These are phyloP conservation scores for Neurospora sp. DNA, from an alignment of 495 filamentous ascomycete genomes.

Conservation along the genomic window DNA sequence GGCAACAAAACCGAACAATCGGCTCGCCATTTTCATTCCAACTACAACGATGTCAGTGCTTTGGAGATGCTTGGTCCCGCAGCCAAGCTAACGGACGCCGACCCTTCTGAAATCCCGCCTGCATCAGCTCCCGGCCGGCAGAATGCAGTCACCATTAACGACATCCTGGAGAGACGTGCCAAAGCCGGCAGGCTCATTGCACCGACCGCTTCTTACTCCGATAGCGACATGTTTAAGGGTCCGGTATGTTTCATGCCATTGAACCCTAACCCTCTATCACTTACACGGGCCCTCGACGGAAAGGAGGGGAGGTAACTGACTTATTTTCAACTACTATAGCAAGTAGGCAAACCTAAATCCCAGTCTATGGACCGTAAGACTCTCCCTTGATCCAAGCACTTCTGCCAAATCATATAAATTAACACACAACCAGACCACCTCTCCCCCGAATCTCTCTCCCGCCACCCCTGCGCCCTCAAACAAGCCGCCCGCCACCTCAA, in stretches of 20 bases:
- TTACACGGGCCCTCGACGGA: not conserved
- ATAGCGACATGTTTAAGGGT: conserved; percentile 78
- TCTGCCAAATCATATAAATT: not conserved
- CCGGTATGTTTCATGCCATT: conserved; percentile 34
- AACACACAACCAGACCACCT: conserved; percentile 33
- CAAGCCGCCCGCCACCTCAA: conserved; percentile 60
- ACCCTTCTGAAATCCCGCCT: conserved; percentile 1
- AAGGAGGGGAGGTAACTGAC: not conserved
- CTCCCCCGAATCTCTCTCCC: conserved; percentile 43
- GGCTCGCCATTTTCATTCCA: conserved; percentile 9
- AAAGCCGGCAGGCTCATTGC: conserved; percentile 58
- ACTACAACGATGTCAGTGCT: not conserved
- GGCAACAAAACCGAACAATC: not conserved
- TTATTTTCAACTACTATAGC: conserved; percentile 13
- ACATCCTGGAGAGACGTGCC: conserved; percentile 55
- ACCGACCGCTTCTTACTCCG: conserved; percentile 65
- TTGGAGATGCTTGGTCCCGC: conserved; percentile 11
- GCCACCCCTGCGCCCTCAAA: conserved; percentile 63
- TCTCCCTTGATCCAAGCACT: not conserved
- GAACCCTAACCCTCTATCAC: not conserved
- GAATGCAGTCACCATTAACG: conserved; percentile 50
- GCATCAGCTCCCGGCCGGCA: not conserved
- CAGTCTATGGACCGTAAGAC: conserved; percentile 80
- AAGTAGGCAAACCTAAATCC: conserved; percentile 59
- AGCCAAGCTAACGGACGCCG: conserved; percentile 12